phyloP scores from a whole-genome alignment of 805 yeast species.

The Wickerhamomyces xylosicus region DNA sequence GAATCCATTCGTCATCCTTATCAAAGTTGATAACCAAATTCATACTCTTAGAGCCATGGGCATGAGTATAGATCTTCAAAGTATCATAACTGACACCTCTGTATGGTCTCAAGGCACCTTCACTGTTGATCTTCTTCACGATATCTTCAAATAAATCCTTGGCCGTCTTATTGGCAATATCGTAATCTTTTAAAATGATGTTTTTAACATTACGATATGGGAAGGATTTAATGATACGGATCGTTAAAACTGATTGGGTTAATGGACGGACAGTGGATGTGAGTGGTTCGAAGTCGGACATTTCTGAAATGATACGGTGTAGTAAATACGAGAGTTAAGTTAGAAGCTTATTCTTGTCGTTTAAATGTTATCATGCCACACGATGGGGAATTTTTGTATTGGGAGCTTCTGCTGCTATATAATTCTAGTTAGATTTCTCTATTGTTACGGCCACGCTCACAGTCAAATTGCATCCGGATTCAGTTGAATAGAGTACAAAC shows the following conservation, averaged over 20 bases:
- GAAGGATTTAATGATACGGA: conserved; percentile 84
- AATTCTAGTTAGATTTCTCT: no score
- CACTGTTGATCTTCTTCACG: conserved; percentile 33
- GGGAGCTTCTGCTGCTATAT: no score
- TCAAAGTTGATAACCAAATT: conserved; percentile 87
- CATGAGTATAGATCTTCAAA: conserved; percentile 83
- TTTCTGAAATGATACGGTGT: no score
- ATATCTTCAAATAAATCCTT: conserved; percentile 47
- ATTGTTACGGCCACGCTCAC: no score
- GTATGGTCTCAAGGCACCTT: conserved; percentile 72
- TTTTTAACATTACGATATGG: conserved; percentile 84
- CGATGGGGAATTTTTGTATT: no score
- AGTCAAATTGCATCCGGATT: no score
- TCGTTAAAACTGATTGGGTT: conserved; percentile 63
- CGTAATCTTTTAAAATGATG: conserved; percentile 55
- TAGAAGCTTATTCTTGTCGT: no score
- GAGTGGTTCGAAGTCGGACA: conserved; percentile 46
- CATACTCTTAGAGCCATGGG: conserved; percentile 91
- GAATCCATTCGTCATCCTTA: conserved; percentile 68
- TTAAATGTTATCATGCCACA: no score
- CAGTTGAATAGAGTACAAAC: no score
- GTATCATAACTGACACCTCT: conserved; percentile 67
- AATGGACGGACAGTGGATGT: conserved; percentile 64
- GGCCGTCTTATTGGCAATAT: conserved; percentile 62
- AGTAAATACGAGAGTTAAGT: no score